A percentile compares a stretch with the other conserved stretches of the same genome.
Conservation (phyloP, 2,329 filamentous ascomycete genomes). For the Pestalotiopsis sp. region DNA sequence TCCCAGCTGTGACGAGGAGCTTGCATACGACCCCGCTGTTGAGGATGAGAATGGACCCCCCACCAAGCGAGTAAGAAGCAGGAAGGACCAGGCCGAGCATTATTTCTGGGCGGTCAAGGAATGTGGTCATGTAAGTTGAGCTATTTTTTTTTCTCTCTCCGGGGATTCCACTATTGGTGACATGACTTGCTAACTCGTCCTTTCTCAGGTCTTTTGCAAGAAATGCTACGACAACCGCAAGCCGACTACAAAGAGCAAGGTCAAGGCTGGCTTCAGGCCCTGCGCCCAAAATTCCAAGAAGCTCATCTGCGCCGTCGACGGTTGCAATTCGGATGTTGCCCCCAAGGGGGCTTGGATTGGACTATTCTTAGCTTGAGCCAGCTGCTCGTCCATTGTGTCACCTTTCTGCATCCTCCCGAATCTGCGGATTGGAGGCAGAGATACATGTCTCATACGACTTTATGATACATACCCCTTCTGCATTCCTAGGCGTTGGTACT, state of each 20-base stretch:
- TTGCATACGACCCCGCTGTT: conserved; percentile 68
- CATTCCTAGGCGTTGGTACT: neutral
- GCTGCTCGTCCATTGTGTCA: neutral
- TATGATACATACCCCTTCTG: neutral
- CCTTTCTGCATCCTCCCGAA: neutral
- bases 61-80: conserved; percentile 44
- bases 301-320: conserved; percentile 58
- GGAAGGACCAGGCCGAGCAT: conserved; percentile 66
- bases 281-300: conserved; percentile 34
- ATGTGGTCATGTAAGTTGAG: conserved; percentile 79
- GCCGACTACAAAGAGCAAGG: conserved; percentile 35
- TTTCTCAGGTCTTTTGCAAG: conserved; percentile 62
- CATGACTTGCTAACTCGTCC: neutral
- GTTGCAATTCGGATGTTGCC: conserved; percentile 56
- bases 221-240: conserved; percentile 62
- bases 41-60: conserved; percentile 36
- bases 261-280: conserved; percentile 41
- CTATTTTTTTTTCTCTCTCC: neutral
- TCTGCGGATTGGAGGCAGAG: neutral
- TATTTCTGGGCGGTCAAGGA: conserved; percentile 91
- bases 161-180: neutral
- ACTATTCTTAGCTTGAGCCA: conserved; percentile 51
- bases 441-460: neutral
- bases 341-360: conserved; percentile 64
- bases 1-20: conserved; percentile 82